Conservation (phyloP, 139 green algal species). For the Edaphochlamys debaryana region DNA sequence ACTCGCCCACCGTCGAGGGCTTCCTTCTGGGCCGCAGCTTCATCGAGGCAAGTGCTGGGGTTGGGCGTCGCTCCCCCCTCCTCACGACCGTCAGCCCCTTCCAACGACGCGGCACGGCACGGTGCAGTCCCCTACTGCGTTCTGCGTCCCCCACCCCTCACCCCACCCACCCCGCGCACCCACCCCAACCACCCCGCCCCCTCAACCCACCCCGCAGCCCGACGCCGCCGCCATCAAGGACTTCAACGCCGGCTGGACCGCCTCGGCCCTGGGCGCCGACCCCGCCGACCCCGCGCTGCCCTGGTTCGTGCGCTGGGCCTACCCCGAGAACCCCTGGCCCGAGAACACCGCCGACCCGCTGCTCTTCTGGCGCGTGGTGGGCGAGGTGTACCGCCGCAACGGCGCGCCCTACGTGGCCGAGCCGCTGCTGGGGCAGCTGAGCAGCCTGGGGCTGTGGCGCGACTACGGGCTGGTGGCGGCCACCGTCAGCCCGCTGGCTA, state of each 20-base stretch:
- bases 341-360: neutral
- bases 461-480: conserved; percentile 1
- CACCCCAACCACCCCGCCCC: too few relatives aligned
- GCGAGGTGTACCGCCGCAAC: conserved; percentile 18
- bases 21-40: neutral
- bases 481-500: neutral
- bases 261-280: too few relatives aligned
- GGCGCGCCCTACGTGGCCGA: neutral
- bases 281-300: neutral
- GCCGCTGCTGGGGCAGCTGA: neutral
- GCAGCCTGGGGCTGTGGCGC: neutral
- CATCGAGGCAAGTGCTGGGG: too few relatives aligned
- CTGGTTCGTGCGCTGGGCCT: neutral
- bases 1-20: neutral
- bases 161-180: too few relatives aligned
- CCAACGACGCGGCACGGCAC: too few relatives aligned
- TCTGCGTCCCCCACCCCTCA: too few relatives aligned
- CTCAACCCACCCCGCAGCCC: neutral
- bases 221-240: neutral
- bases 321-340: neutral
- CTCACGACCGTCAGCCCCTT: too few relatives aligned
- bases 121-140: too few relatives aligned
- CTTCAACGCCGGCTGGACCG: neutral
- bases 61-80: too few relatives aligned
- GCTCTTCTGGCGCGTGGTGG: neutral